Percentiles rank a stretch among this genome's conserved stretches.
Conservation (phyloP, 352 stramenopile species). For the Plasmopara muralis region DNA sequence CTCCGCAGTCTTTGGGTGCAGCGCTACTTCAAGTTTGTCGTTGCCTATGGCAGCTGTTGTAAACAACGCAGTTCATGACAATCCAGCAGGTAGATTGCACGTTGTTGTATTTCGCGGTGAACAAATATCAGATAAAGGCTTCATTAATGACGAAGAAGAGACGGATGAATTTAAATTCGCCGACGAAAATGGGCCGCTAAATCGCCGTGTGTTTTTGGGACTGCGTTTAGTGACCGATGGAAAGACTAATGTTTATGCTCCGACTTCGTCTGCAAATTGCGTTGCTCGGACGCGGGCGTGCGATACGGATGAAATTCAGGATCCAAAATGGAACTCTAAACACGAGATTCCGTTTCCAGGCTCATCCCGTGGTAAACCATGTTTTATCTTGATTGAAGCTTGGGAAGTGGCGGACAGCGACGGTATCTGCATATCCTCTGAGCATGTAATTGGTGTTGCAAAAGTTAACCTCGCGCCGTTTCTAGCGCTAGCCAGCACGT, state of each 20-base stretch:
- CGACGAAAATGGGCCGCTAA: slow-evolving; percentile 30
- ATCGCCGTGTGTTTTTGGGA: slow-evolving; percentile 51
- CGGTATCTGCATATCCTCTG: slow-evolving; percentile 29
- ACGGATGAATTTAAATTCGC: slow-evolving; percentile 39
- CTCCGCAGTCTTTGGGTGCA: slow-evolving; percentile 83
- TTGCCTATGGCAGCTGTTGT: slow-evolving; percentile 78
- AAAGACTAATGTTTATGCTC: slow-evolving; percentile 85
- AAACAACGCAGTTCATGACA: slow-evolving; percentile 72
- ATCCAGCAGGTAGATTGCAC: slow-evolving; percentile 64
- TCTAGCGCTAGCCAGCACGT: slow-evolving; percentile 72
- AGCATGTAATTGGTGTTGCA: slow-evolving; percentile 74
- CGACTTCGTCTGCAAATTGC: slow-evolving; percentile 67
- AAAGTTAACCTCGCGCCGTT: slow-evolving; percentile 87
- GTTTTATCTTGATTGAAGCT: slow-evolving; percentile 84
- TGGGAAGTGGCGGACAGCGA: slow-evolving; percentile 56
- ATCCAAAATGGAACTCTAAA: slow-evolving; percentile 80
- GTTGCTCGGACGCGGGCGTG: slow-evolving; percentile 58
- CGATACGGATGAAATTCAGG: slow-evolving; percentile 38
- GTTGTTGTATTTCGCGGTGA: slow-evolving; percentile 77
- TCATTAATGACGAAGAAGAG: slow-evolving; percentile 42
- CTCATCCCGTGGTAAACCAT: slow-evolving; percentile 68
- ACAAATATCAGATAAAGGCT: slow-evolving; percentile 66
- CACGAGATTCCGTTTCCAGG: slow-evolving; percentile 67
- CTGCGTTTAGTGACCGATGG: slow-evolving; percentile 71
- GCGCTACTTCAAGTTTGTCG: slow-evolving; percentile 78